These are phyloP conservation scores for Stromatinia cepivora DNA, from an alignment of 2,329 filamentous ascomycete species.

Conservation along the genomic window DNA sequence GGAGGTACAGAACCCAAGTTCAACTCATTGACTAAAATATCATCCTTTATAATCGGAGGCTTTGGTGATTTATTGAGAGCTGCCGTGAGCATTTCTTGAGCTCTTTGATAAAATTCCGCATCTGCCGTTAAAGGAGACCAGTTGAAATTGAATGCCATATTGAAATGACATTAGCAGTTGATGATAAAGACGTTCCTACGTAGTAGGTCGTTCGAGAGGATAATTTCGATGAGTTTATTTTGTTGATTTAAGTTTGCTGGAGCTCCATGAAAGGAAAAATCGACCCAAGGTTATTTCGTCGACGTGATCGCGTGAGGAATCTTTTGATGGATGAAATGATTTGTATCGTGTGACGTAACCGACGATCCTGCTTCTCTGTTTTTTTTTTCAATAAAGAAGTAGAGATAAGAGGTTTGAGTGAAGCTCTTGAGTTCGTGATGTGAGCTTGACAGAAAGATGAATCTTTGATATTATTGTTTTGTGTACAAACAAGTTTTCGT, in stretches of 20 bases:
- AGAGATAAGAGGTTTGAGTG: not conserved
- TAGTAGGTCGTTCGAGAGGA: slow-evolving; percentile 4
- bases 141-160: slow-evolving; percentile 99
- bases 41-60: slow-evolving; percentile 97
- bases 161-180: slow-evolving; percentile 37
- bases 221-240: slow-evolving; percentile 35
- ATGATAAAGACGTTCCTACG: not conserved
- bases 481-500: not conserved
- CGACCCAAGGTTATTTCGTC: not conserved
- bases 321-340: not conserved
- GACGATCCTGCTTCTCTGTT: not conserved
- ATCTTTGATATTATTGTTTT: not conserved
- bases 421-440: not conserved
- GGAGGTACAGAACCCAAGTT: slow-evolving; percentile 94
- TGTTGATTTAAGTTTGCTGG: not conserved
- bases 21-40: slow-evolving; percentile 96
- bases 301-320: slow-evolving; percentile 6
- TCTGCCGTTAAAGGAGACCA: slow-evolving; percentile 98
- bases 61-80: slow-evolving; percentile 98
- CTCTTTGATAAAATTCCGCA: slow-evolving; percentile 84
- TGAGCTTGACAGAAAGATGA: not conserved
- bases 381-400: not conserved
- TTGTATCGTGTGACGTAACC: slow-evolving; percentile 6
- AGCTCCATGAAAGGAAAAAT: slow-evolving; percentile 19
- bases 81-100: slow-evolving; percentile 89